Evolutionary conservation across 371 early-diverging fungal species (phyloP), one percentile per base, ranked within the genome.

Genomic region (Mortierella sp.): DNA sequence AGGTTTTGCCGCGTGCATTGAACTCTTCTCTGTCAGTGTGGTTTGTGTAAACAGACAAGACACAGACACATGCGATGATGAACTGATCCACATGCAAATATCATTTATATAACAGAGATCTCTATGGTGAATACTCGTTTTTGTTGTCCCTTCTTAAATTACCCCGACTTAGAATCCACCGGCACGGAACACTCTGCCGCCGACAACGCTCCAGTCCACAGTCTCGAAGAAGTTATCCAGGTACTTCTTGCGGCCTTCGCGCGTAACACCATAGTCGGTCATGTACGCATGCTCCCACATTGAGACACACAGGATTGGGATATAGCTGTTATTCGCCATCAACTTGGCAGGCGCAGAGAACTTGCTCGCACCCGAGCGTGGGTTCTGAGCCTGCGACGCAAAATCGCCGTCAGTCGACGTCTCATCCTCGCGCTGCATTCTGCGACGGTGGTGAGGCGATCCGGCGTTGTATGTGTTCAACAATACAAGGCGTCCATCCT

Each of bases 201-300:
- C 72, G 32, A 81, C 80, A 14, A 52, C 48, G 15, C 64, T 53
- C 89, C 89, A 89, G 73, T 89, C 82, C 46, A 89, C 80, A 19
- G 68, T 75, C 41, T 88, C 46, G 83, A 87, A 89, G 79, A 88
- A 89, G 60, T 73, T 72, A 19, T 68, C 53, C 57, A 89, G 67
- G 54, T 89, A 89, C 24, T 63, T 44, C 44, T 79, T 68, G 46
- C 70, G 72, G 39, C 86, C 81, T 51, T 69, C 66, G 21, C 57
- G 70, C 23, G 86, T 82, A 26, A 86, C 54, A 0, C 81, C 87
- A 60, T 86, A 87, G 63, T 89, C 87, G 6, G 73, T 80, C 53
- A 89, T 19, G 56, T 80, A 89, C 2, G 89, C 84, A 60, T 89
- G 87, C 73, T 86, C 87, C 89, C 89, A 89, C 84, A 89, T 83